These are phyloP conservation scores for Cercospora zeae-maydis DNA, from an alignment of 2,329 filamentous ascomycete genomes.

Conservation along the genomic window DNA sequence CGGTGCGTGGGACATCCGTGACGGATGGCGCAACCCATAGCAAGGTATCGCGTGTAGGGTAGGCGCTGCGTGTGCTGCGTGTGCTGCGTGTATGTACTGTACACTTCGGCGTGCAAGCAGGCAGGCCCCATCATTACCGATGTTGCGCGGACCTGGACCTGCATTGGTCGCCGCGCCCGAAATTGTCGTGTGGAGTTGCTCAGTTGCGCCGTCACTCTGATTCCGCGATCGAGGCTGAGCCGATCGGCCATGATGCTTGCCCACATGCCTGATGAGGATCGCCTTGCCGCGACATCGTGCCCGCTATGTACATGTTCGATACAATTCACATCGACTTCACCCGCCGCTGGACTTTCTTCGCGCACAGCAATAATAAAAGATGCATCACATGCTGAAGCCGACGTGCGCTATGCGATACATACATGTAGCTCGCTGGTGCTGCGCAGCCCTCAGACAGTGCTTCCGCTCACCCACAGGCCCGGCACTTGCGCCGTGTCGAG, in stretches of 20 bases:
- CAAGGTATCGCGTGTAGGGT: neutral
- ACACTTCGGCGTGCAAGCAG: conserved; percentile 9
- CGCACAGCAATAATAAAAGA: no score
- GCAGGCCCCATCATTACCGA: conserved; percentile 7
- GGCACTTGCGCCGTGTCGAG: neutral
- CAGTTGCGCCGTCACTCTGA: neutral
- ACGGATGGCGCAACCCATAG: neutral
- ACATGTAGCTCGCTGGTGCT: neutral
- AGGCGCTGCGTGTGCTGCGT: neutral
- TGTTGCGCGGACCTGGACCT: conserved; percentile 8
- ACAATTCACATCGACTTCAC: neutral
- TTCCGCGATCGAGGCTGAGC: conserved; percentile 2
- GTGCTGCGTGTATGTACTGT: neutral
- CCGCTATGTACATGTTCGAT: neutral
- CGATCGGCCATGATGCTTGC: conserved; percentile 10
- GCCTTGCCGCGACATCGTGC: conserved; percentile 1
- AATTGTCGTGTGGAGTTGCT: conserved; percentile 12
- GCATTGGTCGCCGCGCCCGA: conserved; percentile 13
- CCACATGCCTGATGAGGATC: conserved; percentile 13
- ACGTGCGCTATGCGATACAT: neutral
- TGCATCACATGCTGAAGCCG: neutral
- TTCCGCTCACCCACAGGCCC: neutral
- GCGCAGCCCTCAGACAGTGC: neutral
- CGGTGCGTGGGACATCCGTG: neutral
- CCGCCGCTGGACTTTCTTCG: neutral